These are phyloP conservation scores for Phytopythium delawarense DNA, from an alignment of 352 stramenopile genomes.

Conservation along the genomic window DNA sequence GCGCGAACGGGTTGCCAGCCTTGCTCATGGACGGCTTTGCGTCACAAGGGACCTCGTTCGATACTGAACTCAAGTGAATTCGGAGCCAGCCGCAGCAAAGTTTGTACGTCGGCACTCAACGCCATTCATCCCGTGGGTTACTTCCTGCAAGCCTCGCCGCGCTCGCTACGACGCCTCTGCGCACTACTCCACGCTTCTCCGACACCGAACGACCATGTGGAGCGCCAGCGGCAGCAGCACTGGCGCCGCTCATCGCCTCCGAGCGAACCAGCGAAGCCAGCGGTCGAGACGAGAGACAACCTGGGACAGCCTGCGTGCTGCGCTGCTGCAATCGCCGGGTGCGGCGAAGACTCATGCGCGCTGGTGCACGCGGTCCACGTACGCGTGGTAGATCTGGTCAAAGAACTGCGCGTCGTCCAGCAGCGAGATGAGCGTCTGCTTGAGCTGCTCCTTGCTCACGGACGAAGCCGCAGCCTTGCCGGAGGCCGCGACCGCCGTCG, in stretches of 20 bases:
- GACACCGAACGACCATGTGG: neutral
- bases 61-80: slow-evolving; percentile 3
- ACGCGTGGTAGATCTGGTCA: slow-evolving; percentile 86
- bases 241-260: neutral
- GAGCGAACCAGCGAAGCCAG: neutral
- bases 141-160: neutral
- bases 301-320: too few species aligned
- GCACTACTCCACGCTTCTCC: neutral
- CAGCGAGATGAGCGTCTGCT: slow-evolving; percentile 76
- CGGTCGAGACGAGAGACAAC: neutral
- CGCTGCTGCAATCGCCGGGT: too few species aligned
- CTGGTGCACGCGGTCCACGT: slow-evolving; percentile 60
- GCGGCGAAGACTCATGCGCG: slow-evolving; percentile 23
- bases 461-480: neutral
- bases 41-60: neutral
- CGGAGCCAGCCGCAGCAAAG: neutral
- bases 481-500: slow-evolving; percentile 1
- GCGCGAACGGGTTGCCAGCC: slow-evolving; percentile 50
- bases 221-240: neutral
- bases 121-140: neutral
- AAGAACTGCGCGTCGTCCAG: slow-evolving; percentile 84
- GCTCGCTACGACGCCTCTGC: neutral
- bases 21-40: neutral
- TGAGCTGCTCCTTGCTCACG: slow-evolving; percentile 84
- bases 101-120: neutral